A percentile compares a stretch with the other conserved stretches of the same genome.
These are phyloP conservation scores for Mortierella sp. DNA, from an alignment of 371 early-diverging fungal species.

Conservation along the genomic window DNA sequence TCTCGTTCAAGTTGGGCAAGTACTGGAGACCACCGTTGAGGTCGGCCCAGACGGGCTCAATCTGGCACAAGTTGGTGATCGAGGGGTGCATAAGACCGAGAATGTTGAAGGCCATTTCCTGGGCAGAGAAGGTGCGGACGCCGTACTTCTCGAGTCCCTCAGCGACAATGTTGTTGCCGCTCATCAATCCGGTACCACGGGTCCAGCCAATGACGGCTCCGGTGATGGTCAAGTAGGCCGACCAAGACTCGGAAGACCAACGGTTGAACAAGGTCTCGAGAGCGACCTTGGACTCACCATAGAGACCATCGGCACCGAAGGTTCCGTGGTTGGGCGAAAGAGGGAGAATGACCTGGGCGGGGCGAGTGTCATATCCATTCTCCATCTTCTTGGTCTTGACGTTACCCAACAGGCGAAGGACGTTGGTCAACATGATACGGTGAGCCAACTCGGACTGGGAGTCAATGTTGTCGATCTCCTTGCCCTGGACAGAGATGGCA, in stretches of 20 bases:
- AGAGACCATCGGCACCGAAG: constrained; percentile 95
- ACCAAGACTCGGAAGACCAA: constrained; percentile 95
- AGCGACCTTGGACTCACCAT: constrained; percentile 94
- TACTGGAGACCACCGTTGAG: constrained; percentile 93
- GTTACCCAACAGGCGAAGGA: constrained; percentile 84
- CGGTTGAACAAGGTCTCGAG: constrained; percentile 94
- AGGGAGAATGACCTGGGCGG: constrained; percentile 93
- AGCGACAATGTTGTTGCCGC: constrained; percentile 91
- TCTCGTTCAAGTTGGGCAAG: constrained; percentile 84
- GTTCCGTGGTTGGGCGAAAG: constrained; percentile 97
- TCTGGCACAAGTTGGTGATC: constrained; percentile 83
- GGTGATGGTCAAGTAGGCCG: constrained; percentile 87
- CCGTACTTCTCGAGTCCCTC: constrained; percentile 93
- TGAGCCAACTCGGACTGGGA: constrained; percentile 92
- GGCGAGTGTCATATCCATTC: constrained; percentile 85
- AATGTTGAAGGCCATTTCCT: constrained; percentile 97
- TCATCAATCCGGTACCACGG: constrained; percentile 97
- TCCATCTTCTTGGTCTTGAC: constrained; percentile 88
- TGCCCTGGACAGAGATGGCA: constrained; percentile 92
- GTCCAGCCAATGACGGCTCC: constrained; percentile 99
- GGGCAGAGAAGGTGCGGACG: constrained; percentile 93
- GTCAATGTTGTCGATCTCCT: constrained; percentile 90
- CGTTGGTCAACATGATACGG: constrained; percentile 93
- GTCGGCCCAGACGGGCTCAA: constrained; percentile 94
- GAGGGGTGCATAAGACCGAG: constrained; percentile 91